Evolutionary conservation across 2,329 filamentous ascomycete species (phyloP), one percentile per base, ranked within the genome.

Genomic region (Fusarium praegraminearum): DNA sequence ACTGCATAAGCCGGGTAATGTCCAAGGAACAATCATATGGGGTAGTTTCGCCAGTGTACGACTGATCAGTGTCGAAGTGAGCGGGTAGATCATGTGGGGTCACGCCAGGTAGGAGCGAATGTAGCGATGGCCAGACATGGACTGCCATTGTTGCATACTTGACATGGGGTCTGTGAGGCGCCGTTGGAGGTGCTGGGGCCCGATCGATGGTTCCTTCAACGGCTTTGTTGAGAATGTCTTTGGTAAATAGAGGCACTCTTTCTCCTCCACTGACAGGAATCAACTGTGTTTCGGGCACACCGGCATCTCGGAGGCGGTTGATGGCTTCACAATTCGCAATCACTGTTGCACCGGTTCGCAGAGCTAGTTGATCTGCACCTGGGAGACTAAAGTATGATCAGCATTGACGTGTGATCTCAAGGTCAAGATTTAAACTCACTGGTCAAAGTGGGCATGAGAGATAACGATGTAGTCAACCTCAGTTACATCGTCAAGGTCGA

Each of bases 381-480:
- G 52, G 52, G 2, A 55, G 52, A 22, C 38, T 30, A 12, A 30
- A 12, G 28, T 30, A 3, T 30, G 5, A 12, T 30, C 10, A 30
- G 28, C 28, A 5, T 30, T 10, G 11, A 12, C 28, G 10, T 30
- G 1, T 40, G 38, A 22, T 13, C 3, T 16, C 33, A 16, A n/a
- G 38, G 13, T 7, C 7, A 10, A 10, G 13, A 12, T 40, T 8
- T 4, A 6, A 16, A 36, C 52, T 2, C 6, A 47, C 41, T 55
- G 52, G n/a, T 55, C 41, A 15, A 24, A 55, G 16, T 55, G 41
- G 22, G 52, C 52, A 4, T 55, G 52, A 4, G 52, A 38, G 22
- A 47, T 55, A 15, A 55, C 30, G 10, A 55, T 55, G 3, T 55
- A 47, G 36, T 47, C 52, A 1, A 46, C 6, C 2, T 47, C 52